Evolutionary conservation across 108 stramenopile species (phyloP).

Genomic region (Nitzschia inconspicua): DNA sequence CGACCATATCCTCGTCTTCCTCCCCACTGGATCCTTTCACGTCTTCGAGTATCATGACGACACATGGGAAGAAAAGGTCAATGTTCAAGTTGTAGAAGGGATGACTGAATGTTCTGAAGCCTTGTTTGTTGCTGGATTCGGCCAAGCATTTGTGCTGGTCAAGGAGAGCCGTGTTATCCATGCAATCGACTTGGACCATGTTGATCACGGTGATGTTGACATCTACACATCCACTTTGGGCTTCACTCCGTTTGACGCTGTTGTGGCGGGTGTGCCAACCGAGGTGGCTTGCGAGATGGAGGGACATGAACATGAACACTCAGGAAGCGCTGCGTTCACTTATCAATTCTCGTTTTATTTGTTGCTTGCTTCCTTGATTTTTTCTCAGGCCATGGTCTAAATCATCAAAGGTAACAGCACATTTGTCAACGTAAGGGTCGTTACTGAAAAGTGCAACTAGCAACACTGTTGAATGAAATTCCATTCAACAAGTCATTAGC

Average conservation of each 20-base stretch:
- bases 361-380: no score
- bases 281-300: neutral
- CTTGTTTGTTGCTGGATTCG: constrained; percentile 4
- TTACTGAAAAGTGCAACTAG: no score
- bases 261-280: constrained; percentile 6
- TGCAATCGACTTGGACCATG: constrained; percentile 11
- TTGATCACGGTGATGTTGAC: constrained; percentile 8
- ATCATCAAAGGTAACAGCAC: no score
- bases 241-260: neutral
- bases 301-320: constrained; percentile 5
- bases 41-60: constrained; percentile 7
- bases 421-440: no score
- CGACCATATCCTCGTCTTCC: constrained; percentile 9
- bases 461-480: no score
- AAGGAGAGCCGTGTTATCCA: neutral
- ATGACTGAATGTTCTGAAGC: constrained; percentile 6
- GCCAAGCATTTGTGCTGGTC: constrained; percentile 2
- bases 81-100: constrained; percentile 3
- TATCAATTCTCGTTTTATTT: no score
- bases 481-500: no score
- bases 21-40: constrained; percentile 18
- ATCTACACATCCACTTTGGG: neutral
- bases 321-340: no score
- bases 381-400: no score
- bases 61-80: constrained; percentile 6